A percentile compares a stretch with the other conserved stretches of the same genome.
phyloP scores from a whole-genome alignment of 345 rosid genomes.

The Pelargonium nanum region DNA sequence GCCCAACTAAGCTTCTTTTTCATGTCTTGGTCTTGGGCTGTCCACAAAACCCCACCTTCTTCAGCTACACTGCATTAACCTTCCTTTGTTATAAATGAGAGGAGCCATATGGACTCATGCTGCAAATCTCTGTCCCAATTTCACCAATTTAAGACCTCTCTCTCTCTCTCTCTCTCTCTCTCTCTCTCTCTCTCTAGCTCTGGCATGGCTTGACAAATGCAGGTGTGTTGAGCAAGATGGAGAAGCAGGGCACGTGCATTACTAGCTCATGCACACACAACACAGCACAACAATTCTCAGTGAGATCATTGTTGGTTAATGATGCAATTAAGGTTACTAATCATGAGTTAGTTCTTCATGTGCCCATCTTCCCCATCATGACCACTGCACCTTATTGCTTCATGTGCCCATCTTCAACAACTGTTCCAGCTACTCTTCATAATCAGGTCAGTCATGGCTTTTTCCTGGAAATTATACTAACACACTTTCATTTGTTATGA shows the following conservation, averaged over 20 bases:
- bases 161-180: neutral
- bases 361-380: slow-evolving; percentile 94
- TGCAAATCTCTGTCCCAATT: neutral
- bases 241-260: slow-evolving; percentile 99
- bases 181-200: neutral
- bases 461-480: too few relatives aligned
- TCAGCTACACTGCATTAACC: neutral
- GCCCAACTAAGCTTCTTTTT: neutral
- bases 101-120: neutral
- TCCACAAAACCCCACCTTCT: neutral
- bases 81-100: neutral
- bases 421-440: neutral
- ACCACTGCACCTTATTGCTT: slow-evolving; percentile 35
- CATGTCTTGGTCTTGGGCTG: neutral
- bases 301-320: neutral
- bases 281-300: neutral
- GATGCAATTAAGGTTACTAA: neutral
- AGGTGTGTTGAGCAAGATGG: slow-evolving; percentile 75
- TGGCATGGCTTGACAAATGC: neutral
- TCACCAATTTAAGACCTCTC: neutral
- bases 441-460: neutral
- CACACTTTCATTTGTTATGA: too few relatives aligned
- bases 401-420: too few relatives aligned
- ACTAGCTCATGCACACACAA: slow-evolving; percentile 40
- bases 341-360: slow-evolving; percentile 73